phyloP scores from a whole-genome alignment of 177 flowering plant species.

The Vitis hybrid region DNA sequence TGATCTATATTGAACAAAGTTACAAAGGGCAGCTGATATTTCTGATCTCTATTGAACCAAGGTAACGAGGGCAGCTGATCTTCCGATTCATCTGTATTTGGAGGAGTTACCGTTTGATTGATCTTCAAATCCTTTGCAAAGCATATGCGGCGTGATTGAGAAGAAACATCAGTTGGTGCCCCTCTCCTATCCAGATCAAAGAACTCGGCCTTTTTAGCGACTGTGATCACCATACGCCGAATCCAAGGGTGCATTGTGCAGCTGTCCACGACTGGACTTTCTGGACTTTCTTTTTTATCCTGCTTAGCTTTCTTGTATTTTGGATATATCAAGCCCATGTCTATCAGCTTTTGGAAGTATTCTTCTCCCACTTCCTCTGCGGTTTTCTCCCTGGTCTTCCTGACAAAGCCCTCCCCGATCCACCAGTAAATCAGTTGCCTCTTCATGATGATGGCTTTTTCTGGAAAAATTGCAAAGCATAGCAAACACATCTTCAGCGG shows the following conservation, averaged over 20 bases:
- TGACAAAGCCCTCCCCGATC: conserved; percentile 30
- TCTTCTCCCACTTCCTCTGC: conserved; percentile 10
- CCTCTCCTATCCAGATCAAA: conserved; percentile 7
- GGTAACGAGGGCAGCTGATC: not conserved
- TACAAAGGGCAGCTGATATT: not conserved
- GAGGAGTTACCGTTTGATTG: not conserved
- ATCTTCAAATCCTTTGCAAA: not conserved
- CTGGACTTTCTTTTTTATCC: not conserved
- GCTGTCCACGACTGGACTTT: not conserved
- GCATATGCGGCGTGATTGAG: conserved; percentile 9
- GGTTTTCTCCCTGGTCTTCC: not conserved
- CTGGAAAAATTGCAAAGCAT: conserved; percentile 36
- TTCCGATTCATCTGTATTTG: not conserved
- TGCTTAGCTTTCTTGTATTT: conserved; percentile 13
- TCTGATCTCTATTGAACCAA: no score
- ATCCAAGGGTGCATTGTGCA: conserved; percentile 24
- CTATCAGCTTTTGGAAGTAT: conserved; percentile 10
- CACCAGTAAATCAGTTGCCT: conserved; percentile 34
- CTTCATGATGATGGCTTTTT: conserved; percentile 20
- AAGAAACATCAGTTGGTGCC: conserved; percentile 2
- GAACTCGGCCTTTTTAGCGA: conserved; percentile 12
- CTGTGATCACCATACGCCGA: conserved; percentile 11
- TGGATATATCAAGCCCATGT: conserved; percentile 13
- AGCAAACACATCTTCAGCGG: conserved; percentile 27
- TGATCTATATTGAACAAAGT: conserved; percentile 26